Evolutionary conservation across 257 asterid species (phyloP), one percentile per base, ranked within the genome.

Genomic region (Solanum etuberosum): DNA sequence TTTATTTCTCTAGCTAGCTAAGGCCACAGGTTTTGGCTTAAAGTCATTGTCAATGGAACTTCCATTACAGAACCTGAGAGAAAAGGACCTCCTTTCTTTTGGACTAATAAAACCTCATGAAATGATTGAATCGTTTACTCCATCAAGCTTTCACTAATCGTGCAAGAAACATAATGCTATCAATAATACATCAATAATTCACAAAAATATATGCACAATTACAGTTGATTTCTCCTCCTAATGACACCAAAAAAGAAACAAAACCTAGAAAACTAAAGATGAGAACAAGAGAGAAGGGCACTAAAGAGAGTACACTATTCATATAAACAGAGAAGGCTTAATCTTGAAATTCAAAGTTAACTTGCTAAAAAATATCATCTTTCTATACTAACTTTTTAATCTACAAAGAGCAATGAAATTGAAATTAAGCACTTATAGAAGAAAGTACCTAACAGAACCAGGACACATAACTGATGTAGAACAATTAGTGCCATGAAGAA

Each of bases 401-500:
- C 86, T 89, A 83, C 92, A 91, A 90, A 51, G 54, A 74, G 88
- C 86, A 83, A 59, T 73, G 32, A 54, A 83, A 85, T 40, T 78
- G 32, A 63, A 78, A 87, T 57, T 87, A 83, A 54, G 25, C 71
- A 51, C 67, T 59, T 85, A 13, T 13, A 38, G 25, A 70, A 70
- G 27, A 89, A 83, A 83, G 85, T 73, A 35, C 29, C 18, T 73
- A 35, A 71, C 43, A 63, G 59, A 7, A 31, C 86, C 84, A 80
- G 29, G 63, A 14, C 84, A 29, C 85, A 80, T 46, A 46, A 25
- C 34, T 25, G 38, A 42, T 42, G 35, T 25, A 38, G 83, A 73
- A 13, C 2, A 67, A 86, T 92, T 94, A 95, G 87, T 92, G 95
- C 99, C 99, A 97, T 0, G 99, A 96, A 57, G 99, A 97, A 83